Conservation (phyloP, 176 grass and related monocot species). For the Echinochloa phyllopogon region DNA sequence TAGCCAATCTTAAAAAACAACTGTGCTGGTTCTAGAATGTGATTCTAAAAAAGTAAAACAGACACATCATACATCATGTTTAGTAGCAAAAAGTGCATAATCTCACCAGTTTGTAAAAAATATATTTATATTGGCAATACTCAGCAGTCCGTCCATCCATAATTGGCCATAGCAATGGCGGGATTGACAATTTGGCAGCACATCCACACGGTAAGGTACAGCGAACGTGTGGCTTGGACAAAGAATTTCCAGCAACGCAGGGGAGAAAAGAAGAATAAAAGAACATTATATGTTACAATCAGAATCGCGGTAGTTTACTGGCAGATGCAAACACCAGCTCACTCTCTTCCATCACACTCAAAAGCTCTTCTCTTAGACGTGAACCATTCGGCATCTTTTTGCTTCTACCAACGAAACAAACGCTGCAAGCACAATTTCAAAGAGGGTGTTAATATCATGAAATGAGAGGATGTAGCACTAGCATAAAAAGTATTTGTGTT, state of each 20-base stretch:
- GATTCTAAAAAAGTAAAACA: too few species aligned
- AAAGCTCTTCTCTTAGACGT: constrained; percentile 24
- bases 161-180: constrained; percentile 1
- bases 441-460: constrained; percentile 13
- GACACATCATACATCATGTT: too few species aligned
- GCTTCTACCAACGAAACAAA: constrained; percentile 62
- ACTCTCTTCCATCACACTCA: constrained; percentile 34
- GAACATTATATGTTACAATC: constrained; percentile 45
- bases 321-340: constrained; percentile 45
- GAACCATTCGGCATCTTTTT: background rate
- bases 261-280: constrained; percentile 27
- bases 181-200: constrained; percentile 33
- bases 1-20: too few species aligned
- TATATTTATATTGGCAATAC: constrained; percentile 8
- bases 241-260: constrained; percentile 35
- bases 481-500: too few species aligned
- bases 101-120: background rate
- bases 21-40: too few species aligned
- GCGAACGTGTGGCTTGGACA: constrained; percentile 40
- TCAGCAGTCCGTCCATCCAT: constrained; percentile 13
- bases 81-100: background rate
- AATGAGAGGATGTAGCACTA: background rate
- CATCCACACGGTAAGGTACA: constrained; percentile 21
- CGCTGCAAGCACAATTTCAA: constrained; percentile 52
- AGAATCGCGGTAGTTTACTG: constrained; percentile 12